Conservation (phyloP, 257 asterid genomes). For the Forsythia viridissima region DNA sequence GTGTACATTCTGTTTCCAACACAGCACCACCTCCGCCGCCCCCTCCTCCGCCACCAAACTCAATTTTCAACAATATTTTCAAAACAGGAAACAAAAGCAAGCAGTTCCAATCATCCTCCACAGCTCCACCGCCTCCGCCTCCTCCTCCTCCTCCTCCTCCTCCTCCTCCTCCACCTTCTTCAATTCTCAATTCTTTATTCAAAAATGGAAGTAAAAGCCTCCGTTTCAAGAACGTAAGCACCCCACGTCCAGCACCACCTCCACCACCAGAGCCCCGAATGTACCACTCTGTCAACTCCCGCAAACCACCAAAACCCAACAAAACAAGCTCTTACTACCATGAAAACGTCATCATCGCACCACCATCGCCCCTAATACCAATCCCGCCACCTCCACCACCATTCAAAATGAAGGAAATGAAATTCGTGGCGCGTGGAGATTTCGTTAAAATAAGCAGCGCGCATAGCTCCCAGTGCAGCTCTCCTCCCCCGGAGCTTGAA, state of each 20-base stretch:
- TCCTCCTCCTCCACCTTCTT: constrained; percentile 64
- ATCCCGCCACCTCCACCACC: constrained; percentile 79
- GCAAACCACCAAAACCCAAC: constrained; percentile 72
- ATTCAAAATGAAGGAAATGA: constrained; percentile 55
- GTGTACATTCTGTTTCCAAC: constrained; percentile 60
- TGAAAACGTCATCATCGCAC: constrained; percentile 43
- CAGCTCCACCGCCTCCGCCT: constrained; percentile 47
- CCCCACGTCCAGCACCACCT: constrained; percentile 38
- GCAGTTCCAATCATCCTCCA: constrained; percentile 41
- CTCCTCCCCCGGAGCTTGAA: constrained; percentile 56
- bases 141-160: constrained; percentile 56
- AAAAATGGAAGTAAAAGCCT: constrained; percentile 65
- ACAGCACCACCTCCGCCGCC: constrained; percentile 61
- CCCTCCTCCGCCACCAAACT: constrained; percentile 69
- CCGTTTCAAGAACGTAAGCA: constrained; percentile 38
- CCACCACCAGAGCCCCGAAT: constrained; percentile 29
- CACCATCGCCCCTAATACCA: constrained; percentile 65
- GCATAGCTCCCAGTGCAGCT: constrained; percentile 67
- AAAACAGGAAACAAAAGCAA: constrained; percentile 39
- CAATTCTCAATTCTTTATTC: constrained; percentile 60
- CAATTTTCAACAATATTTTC: constrained; percentile 67
- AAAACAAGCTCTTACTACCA: constrained; percentile 35
- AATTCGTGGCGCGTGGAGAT: constrained; percentile 59
- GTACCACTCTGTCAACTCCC: constrained; percentile 24
- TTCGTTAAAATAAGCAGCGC: constrained; percentile 59